Evolutionary conservation across 106 monocot genomes (phyloP).

Genomic region (Allium sativum): DNA sequence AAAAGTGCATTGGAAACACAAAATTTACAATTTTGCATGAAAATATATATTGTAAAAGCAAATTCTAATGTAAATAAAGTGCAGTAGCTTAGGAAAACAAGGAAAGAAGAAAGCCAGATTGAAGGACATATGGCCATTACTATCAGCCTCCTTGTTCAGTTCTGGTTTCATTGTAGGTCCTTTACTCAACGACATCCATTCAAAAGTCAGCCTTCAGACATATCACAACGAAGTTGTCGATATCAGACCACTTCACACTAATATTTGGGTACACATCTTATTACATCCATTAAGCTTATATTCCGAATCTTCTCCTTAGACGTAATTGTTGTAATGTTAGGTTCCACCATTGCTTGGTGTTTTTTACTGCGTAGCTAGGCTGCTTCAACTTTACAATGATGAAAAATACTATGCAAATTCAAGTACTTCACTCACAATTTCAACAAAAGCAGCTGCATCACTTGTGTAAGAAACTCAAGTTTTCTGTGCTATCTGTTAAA

Average conservation of each 20-base stretch:
- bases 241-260: conserved; percentile 61
- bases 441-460: conserved; percentile 31
- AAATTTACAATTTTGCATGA: too few relatives aligned
- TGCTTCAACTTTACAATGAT: conserved; percentile 52
- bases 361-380: conserved; percentile 50
- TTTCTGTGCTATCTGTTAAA: not conserved
- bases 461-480: conserved; percentile 29
- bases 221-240: conserved; percentile 55
- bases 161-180: conserved; percentile 63
- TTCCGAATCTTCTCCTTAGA: not conserved
- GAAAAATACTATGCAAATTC: conserved; percentile 27
- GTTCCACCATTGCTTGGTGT: conserved; percentile 66
- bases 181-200: conserved; percentile 57
- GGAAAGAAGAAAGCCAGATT: conserved; percentile 9
- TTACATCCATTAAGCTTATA: not conserved
- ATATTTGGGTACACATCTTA: conserved; percentile 33
- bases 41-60: too few relatives aligned
- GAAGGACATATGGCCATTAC: conserved; percentile 23
- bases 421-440: conserved; percentile 19
- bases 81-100: conserved; percentile 16
- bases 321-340: conserved; percentile 6
- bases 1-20: too few relatives aligned
- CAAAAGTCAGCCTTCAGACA: conserved; percentile 37
- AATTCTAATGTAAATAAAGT: not conserved
- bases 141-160: conserved; percentile 42